These are phyloP conservation scores for Pythium utonaiense DNA, from an alignment of 352 stramenopile species.

Conservation along the genomic window DNA sequence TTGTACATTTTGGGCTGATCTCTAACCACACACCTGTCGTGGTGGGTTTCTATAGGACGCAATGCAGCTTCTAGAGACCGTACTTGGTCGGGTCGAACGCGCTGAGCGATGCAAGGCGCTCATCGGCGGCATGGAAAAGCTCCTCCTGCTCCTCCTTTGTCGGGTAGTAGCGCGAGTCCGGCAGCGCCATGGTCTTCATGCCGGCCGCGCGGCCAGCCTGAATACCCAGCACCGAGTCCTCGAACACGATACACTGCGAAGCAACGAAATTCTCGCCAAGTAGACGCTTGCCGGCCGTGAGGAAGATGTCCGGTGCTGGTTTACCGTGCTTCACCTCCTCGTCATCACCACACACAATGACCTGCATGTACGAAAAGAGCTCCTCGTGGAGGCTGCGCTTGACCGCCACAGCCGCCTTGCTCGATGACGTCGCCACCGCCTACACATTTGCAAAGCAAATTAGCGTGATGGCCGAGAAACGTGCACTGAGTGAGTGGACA, in stretches of 20 bases:
- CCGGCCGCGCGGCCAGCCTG: slow-evolving; percentile 51
- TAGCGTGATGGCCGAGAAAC: too few species aligned
- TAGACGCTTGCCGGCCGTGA: slow-evolving; percentile 53
- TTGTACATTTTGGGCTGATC: background rate
- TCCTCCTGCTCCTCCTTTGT: slow-evolving; percentile 35
- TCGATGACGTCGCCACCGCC: slow-evolving; percentile 74
- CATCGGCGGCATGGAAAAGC: slow-evolving; percentile 56
- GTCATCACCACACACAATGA: slow-evolving; percentile 79
- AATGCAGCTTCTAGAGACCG: slow-evolving; percentile 6
- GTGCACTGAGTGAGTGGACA: too few species aligned
- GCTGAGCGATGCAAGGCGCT: slow-evolving; percentile 56
- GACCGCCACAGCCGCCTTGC: slow-evolving; percentile 47
- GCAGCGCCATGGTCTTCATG: slow-evolving; percentile 73
- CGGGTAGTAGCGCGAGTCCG: slow-evolving; percentile 62
- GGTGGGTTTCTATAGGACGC: background rate
- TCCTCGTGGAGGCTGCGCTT: slow-evolving; percentile 65
- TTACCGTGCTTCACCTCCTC: slow-evolving; percentile 63
- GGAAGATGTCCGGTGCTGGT: slow-evolving; percentile 79
- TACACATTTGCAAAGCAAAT: too few species aligned
- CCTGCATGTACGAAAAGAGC: slow-evolving; percentile 72
- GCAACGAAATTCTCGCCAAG: slow-evolving; percentile 36
- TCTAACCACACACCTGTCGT: background rate
- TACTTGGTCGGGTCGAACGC: slow-evolving; percentile 44
- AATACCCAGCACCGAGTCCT: slow-evolving; percentile 73
- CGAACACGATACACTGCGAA: slow-evolving; percentile 66